Base-by-base conservation (phyloP, 1,284 basidiomycete genomes). In the Fomitiporia mediterranea region DNA sequence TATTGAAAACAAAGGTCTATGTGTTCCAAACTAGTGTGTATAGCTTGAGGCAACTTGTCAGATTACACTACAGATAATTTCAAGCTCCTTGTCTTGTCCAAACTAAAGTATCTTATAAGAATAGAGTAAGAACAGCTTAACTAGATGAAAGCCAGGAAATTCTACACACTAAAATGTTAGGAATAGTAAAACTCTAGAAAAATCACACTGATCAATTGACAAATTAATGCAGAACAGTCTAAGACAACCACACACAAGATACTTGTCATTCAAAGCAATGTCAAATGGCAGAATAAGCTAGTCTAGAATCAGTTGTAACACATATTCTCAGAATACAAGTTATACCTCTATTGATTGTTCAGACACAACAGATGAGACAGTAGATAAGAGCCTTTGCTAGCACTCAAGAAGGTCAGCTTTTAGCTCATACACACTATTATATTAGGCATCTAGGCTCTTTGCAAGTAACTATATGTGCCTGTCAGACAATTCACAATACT, bases 201-300 rank as follows among this genome's bases (percentile, higher is more conserved):
- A 56, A 34, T n/a, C n/a, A n/a, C n/a, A n/a, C n/a, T n/a, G n/a
- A n/a, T n/a, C n/a, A n/a, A n/a, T n/a, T n/a, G n/a, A n/a, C n/a
- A n/a, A n/a, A n/a, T n/a, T n/a, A n/a, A n/a, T n/a, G n/a, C n/a
- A n/a, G n/a, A n/a, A n/a, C n/a, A n/a, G n/a, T n/a, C n/a, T n/a
- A n/a, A n/a, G n/a, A n/a, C 5, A 28, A 46, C n/a, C 17, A 32
- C 70, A 58, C 61, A 83, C 82, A 71, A 78, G 77, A 61, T 80
- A 86, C 61, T 81, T 73, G 64, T 88, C 85, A 60, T 84, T 76
- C 34, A 64, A 64, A 1, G 79, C 82, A 59, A 87, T 84, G 39
- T 84, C 80, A 60, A 88, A 88, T 13, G 68, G 67, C 0, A 83
- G 80, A 59, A 88, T 86, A 50, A 87, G 79, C 81, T 86, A 60